These are phyloP conservation scores for Phytophthora cactorum DNA, from an alignment of 352 stramenopile species.

Conservation along the genomic window DNA sequence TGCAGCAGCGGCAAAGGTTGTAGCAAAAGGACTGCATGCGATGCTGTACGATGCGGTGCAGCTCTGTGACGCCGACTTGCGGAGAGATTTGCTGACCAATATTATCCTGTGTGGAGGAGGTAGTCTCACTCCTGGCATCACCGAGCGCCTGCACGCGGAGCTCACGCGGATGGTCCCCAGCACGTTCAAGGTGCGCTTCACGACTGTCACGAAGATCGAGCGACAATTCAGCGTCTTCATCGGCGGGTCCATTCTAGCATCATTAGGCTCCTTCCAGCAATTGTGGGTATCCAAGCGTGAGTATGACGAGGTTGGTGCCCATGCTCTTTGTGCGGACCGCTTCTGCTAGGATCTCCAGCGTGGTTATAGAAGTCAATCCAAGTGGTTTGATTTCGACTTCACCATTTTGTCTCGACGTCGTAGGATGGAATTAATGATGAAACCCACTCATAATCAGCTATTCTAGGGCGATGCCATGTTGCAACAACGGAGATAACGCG, in stretches of 20 bases:
- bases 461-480: conserved; percentile 12
- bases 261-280: conserved; percentile 89
- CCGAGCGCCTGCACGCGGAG: conserved; percentile 81
- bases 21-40: conserved; percentile 69
- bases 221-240: conserved; percentile 90
- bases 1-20: conserved; percentile 47
- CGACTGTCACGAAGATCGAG: conserved; percentile 82
- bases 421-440: conserved; percentile 7
- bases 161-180: conserved; percentile 81
- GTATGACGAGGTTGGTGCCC: conserved; percentile 81
- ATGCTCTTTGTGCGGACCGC: conserved; percentile 69
- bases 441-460: conserved; percentile 4
- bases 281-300: conserved; percentile 88
- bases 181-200: conserved; percentile 90
- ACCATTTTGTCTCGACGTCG: conserved; percentile 1
- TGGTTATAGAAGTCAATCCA: conserved; percentile 24
- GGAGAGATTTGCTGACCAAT: conserved; percentile 87
- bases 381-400: conserved; percentile 13
- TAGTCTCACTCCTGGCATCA: conserved; percentile 75
- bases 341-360: conserved; percentile 53
- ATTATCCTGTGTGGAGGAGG: conserved; percentile 88
- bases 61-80: conserved; percentile 81
- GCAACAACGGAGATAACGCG: conserved; percentile 9
- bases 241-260: conserved; percentile 86
- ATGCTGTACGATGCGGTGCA: conserved; percentile 90